phyloP scores from a whole-genome alignment of 306 rosid genomes.

The Vachellia collinsii region DNA sequence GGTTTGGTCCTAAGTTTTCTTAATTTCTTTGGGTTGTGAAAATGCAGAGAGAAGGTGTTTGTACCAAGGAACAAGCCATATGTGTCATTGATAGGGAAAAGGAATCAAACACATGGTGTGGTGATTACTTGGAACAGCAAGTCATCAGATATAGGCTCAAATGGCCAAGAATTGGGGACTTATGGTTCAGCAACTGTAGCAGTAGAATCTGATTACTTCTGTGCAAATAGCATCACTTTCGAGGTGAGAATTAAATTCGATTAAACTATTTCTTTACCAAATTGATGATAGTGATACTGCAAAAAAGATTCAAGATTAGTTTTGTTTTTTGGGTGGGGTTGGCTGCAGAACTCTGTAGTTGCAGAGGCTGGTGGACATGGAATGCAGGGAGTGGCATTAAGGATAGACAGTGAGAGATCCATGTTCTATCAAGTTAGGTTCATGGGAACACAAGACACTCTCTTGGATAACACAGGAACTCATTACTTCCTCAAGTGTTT shows the following conservation, averaged over 20 bases:
- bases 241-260: conserved; percentile 49
- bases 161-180: conserved; percentile 69
- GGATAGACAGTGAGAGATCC: conserved; percentile 73
- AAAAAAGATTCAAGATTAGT: background rate
- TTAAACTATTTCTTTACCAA: background rate
- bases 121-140: conserved; percentile 80
- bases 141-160: conserved; percentile 68
- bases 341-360: conserved; percentile 67
- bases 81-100: conserved; percentile 76
- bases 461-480: conserved; percentile 71
- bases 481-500: conserved; percentile 70
- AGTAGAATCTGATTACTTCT: conserved; percentile 76
- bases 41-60: conserved; percentile 72
- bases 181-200: conserved; percentile 76
- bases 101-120: conserved; percentile 42
- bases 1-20: background rate
- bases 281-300: background rate
- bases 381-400: conserved; percentile 91
- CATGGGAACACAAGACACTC: conserved; percentile 85
- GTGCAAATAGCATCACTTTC: conserved; percentile 76
- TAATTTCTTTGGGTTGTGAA: background rate
- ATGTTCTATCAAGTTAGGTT: conserved; percentile 70
- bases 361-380: conserved; percentile 71
- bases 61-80: conserved; percentile 77
- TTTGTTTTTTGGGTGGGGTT: background rate